Evolutionary conservation across 148 eudicot species (phyloP).

Genomic region (Vaccinium vitisidaea): DNA sequence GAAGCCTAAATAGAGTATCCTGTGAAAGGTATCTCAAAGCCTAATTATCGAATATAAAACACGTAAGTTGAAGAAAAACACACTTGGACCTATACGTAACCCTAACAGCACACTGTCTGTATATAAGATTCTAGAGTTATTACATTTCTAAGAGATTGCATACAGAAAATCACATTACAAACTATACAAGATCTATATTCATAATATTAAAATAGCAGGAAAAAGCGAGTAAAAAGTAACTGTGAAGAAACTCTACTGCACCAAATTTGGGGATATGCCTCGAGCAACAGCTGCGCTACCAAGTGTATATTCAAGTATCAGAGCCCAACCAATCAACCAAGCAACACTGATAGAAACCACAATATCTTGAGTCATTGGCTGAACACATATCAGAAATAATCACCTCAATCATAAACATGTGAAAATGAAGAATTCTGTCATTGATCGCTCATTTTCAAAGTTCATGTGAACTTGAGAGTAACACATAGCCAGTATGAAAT

Average conservation of each 20-base stretch:
- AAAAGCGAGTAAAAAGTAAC: not conserved
- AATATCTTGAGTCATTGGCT: not conserved
- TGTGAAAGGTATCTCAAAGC: not conserved
- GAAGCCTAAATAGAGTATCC: not conserved
- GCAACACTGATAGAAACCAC: conserved; percentile 41
- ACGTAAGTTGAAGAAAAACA: not conserved
- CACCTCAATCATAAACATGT: not conserved
- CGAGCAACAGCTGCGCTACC: conserved; percentile 72
- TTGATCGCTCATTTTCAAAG: not conserved
- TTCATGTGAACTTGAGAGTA: not conserved
- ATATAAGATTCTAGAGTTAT: not conserved
- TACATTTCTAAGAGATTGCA: not conserved
- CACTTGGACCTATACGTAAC: not conserved
- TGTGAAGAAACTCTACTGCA: conserved; percentile 20
- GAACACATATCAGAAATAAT: not conserved
- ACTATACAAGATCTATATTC: not conserved
- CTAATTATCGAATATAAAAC: not conserved
- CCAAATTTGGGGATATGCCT: conserved; percentile 73
- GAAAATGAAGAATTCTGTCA: not conserved
- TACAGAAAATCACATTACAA: not conserved
- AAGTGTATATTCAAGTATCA: conserved; percentile 65
- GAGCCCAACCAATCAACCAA: conserved; percentile 67
- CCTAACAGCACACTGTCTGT: not conserved
- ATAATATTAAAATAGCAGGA: not conserved
- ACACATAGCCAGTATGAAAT: not conserved